Conservation (phyloP, 169 alveolate species). For the Plasmodium relictum region DNA sequence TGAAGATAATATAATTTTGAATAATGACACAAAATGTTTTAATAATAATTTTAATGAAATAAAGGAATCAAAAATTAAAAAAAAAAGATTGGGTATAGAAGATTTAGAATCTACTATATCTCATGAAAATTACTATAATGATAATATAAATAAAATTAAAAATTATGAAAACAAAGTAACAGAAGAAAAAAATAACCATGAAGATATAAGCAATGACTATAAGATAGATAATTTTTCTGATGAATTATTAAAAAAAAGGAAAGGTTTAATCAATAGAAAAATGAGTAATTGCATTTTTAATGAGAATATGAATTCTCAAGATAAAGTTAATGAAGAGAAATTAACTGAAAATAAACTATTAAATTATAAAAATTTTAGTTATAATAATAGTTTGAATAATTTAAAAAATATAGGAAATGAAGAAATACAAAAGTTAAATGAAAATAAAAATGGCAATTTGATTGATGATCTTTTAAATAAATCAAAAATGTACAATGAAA, state of each 20-base stretch:
- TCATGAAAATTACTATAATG: constrained; percentile 22
- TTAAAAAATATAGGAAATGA: not conserved
- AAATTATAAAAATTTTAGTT: not conserved
- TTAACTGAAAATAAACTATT: not conserved
- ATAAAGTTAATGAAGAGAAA: not conserved
- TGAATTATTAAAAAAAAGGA: constrained; percentile 11
- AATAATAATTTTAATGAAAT: constrained; percentile 14
- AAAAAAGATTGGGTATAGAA: not conserved
- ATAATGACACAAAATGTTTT: constrained; percentile 3
- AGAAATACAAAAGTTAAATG: constrained; percentile 4
- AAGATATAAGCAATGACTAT: constrained; percentile 4
- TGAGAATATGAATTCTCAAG: constrained; percentile 1
- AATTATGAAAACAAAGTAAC: not conserved
- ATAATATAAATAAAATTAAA: constrained; percentile 1
- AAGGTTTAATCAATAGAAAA: not conserved
- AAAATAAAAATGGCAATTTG: not conserved
- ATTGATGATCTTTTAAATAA: not conserved
- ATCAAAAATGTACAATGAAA: constrained; percentile 2
- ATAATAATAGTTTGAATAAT: not conserved
- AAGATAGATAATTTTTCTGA: constrained; percentile 2
- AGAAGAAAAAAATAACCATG: constrained; percentile 13
- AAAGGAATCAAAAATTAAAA: constrained; percentile 6
- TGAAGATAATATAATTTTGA: not conserved
- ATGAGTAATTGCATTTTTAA: not conserved
- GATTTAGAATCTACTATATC: constrained; percentile 5